Percentiles rank a stretch among this genome's conserved stretches.
Conservation (phyloP, 2,329 filamentous ascomycete species). For the Alternaria sp. region DNA sequence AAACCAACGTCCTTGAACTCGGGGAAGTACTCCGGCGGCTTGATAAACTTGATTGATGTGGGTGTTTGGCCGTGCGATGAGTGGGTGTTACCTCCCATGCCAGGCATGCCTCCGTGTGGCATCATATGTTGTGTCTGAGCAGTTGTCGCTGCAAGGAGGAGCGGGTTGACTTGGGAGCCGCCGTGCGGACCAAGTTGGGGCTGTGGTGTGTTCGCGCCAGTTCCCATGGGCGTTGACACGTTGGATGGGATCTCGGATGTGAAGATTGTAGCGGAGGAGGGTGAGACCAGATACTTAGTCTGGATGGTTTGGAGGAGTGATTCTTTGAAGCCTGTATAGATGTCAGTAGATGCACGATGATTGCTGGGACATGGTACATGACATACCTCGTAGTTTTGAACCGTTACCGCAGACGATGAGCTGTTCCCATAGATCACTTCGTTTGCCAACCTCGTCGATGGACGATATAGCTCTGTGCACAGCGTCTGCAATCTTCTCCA, state of each 20-base stretch:
- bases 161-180: slow-evolving; percentile 77
- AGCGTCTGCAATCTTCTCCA: slow-evolving; percentile 82
- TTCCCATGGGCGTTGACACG: slow-evolving; percentile 87
- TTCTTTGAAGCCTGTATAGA: slow-evolving; percentile 75
- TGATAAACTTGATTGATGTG: slow-evolving; percentile 79
- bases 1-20: slow-evolving; percentile 82
- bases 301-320: slow-evolving; percentile 81
- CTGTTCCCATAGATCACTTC: slow-evolving; percentile 88
- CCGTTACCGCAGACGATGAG: slow-evolving; percentile 93
- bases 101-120: slow-evolving; percentile 44
- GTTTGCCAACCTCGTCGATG: slow-evolving; percentile 83
- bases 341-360: slow-evolving; percentile 38
- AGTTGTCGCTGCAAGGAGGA: slow-evolving; percentile 89
- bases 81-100: slow-evolving; percentile 59
- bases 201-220: slow-evolving; percentile 89
- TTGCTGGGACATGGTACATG: background rate
- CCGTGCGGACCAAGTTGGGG: slow-evolving; percentile 56
- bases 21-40: slow-evolving; percentile 82
- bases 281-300: slow-evolving; percentile 86
- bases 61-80: slow-evolving; percentile 76
- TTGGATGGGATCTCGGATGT: slow-evolving; percentile 95
- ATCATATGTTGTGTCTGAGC: slow-evolving; percentile 64
- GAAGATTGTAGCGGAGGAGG: slow-evolving; percentile 93
- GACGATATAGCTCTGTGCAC: slow-evolving; percentile 84
- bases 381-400: slow-evolving; percentile 65